Evolutionary conservation across 2,329 filamentous ascomycete species (phyloP), one percentile per base, ranked within the genome.

Genomic region (Karstenula rhodostoma): DNA sequence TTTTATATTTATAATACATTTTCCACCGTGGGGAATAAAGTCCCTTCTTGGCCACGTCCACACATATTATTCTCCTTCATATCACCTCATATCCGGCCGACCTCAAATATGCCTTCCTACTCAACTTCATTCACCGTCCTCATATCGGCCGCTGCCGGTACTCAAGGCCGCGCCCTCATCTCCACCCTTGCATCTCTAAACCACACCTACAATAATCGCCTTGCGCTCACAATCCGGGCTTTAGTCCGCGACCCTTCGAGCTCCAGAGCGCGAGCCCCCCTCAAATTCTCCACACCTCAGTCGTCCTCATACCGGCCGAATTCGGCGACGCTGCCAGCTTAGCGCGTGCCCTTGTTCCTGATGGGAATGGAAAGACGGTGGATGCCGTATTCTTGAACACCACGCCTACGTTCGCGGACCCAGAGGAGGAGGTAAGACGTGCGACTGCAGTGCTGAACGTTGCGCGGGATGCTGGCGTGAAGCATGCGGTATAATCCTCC

Each of bases 301-400:
- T 50, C 47, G 22, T 19, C 47, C 29, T 50, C 17, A 33, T 10
- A 10, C 27, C n/a, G 10, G 47, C 13, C 7, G 17, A 35, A 8
- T 35, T 50, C 27, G 22, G 13, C 27, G 13, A 15, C 27, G 6
- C 19, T 7, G 27, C 27, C n/a, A 50, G 27, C 13, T 17, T 50
- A 10, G 5, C 10, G 27, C 8, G 15, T 22, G 25, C 47, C 4
- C 27, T 50, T 10, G n/a, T 8, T 7, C 47, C 47, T 3, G 29
- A 22, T 35, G n/a, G 1, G 6, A 17, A 33, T 33, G 47, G 47
- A 10, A 4, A 17, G 7, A n/a, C 15, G 8, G n/a, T 50, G 22
- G 9, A n/a, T 7, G 29, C 27, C n/a, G 47, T 50, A 7, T 50
- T 50, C 17, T 17, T 50, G 7, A 50, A 50, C 47, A 50, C 47